Evolutionary conservation across 768 basidiomycete genomes (phyloP), one percentile per base, ranked within the genome.

Genomic region (Mycena olivaceomarginata): DNA sequence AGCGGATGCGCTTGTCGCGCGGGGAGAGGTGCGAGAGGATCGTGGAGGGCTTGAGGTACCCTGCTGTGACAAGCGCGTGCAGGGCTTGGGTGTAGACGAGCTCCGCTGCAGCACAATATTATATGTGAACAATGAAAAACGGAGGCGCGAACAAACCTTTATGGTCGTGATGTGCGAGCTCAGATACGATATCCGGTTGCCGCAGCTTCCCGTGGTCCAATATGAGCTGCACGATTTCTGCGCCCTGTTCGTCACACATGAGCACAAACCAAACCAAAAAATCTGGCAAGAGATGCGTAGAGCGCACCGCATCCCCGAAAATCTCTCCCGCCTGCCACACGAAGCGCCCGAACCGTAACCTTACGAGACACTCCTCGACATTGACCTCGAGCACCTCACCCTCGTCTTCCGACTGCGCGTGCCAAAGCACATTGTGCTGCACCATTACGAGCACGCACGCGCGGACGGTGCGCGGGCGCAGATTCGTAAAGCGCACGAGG

Each of bases 351-450:
- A 97, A 98, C 79, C 97, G 87, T 83, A 97, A 81, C 72, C 97
- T 89, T 86, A 93, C 87, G 46, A 98, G 88, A 83, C 97, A 97
- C 82, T 97, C 96, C 70, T 94, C 92, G 16, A 92, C 86, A 81
- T 97, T 97, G 77, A 98, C 88, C 83, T 98, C 97, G 64, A 95
- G 89, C 73, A 95, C 90, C 77, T 94, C 95, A 7, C 91, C 92
- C 56, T 93, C 94, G n/a, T 93, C 92, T 11, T 93, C 93, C 7
- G 90, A 90, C 51, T 90, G 90, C 11, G 94, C 91, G 82, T 97
- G 96, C 95, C 97, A 97, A 59, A 98, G 88, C 59, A 98, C 85
- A 85, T 98, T 97, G 83, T 99, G 98, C 83, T 99, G 98, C 20
- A 98, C 90, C 69, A 99, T 91, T 60, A 94, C 91, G 60, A 98